Evolutionary conservation across 2,329 filamentous ascomycete species (phyloP), one percentile per base, ranked within the genome.

Genomic region (Magnaporthiopsis incrustans): DNA sequence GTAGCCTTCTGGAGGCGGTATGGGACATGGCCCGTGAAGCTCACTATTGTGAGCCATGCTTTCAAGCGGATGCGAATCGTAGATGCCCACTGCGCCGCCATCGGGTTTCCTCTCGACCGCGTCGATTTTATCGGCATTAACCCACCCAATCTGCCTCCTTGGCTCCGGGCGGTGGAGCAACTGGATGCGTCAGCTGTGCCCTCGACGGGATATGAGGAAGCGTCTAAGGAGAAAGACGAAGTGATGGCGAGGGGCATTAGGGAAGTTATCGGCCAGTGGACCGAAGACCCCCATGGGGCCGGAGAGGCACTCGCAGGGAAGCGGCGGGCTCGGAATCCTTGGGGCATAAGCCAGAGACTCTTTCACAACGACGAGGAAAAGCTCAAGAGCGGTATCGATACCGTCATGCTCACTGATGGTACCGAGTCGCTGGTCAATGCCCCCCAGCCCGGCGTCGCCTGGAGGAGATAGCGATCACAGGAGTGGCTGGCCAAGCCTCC

Each of bases 21-120:
- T 22, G 33, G 50, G 4, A 44, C 44, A 12, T 91, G 87, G 81
- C 89, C 89, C 0, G 62, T 63, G 1, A 76, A 74, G 6, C 71
- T 92, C 22, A 89, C 85, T 25, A 78, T 92, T 26, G 78, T 92
- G 57, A 88, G 86, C 68, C 88, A 91, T 71, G 84, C 76, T 7
- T 92, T 92, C 75, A 92, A 92, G 73, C 77, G 79, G 22, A 72
- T 75, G 11, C 81, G 89, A 1, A 84, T 91, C 30, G 74, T 88
- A 61, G 81, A 87, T 35, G 79, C 82, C 3, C 89, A 92, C 76
- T 85, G 87, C 68, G 76, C 73, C 7, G 87, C 88, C 18, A 77
- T 91, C n/a, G 79, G 81, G 0, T 85, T 83, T 62, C 79, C 82
- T 0, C 65, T 76, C 0, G 70, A 77, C 0, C 72, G 73, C 1